Conservation (phyloP, 23 red algal species). For the Pyropia haitanensis region DNA sequence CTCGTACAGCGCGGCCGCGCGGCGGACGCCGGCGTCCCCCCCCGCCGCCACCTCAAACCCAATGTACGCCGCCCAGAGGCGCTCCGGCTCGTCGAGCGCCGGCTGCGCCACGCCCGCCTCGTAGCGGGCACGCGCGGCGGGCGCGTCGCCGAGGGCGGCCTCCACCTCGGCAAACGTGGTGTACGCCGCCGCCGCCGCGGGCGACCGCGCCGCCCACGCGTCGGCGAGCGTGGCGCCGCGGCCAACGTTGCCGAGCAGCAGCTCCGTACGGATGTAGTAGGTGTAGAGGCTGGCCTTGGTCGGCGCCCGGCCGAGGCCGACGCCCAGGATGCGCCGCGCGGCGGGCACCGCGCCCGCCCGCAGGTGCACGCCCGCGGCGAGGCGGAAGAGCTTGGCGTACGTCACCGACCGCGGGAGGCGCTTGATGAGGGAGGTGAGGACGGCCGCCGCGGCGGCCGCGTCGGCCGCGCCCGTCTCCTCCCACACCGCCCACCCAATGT, state of each 20-base stretch:
- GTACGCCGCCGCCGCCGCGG: slow-evolving; percentile 23
- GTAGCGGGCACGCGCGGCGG: slow-evolving; percentile 33
- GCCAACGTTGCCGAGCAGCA: slow-evolving; percentile 49
- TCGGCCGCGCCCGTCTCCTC: slow-evolving; percentile 38
- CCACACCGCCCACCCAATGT: slow-evolving; percentile 72
- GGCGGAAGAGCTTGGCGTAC: slow-evolving; percentile 57
- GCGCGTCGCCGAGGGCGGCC: slow-evolving; percentile 28
- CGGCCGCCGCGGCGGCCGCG: slow-evolving; percentile 13
- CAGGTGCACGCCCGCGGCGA: slow-evolving; percentile 44
- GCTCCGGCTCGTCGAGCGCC: slow-evolving; percentile 17
- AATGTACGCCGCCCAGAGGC: slow-evolving; percentile 57
- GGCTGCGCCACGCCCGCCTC: slow-evolving; percentile 39
- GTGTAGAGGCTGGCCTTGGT: slow-evolving; percentile 43
- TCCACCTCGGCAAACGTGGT: slow-evolving; percentile 58
- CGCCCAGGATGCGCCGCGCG: slow-evolving; percentile 53
- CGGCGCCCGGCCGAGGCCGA: slow-evolving; percentile 37
- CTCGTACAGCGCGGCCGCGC: slow-evolving; percentile 10
- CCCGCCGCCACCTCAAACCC: slow-evolving; percentile 24
- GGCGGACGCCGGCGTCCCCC: neutral
- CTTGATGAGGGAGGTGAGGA: slow-evolving; percentile 28
- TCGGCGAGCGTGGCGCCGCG: slow-evolving; percentile 41
- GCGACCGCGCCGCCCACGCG: slow-evolving; percentile 39
- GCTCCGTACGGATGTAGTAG: slow-evolving; percentile 71
- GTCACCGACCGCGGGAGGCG: slow-evolving; percentile 36
- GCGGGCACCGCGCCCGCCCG: slow-evolving; percentile 27